Evolutionary conservation across 768 basidiomycete genomes (phyloP).

Genomic region (Tulasnella sp.): DNA sequence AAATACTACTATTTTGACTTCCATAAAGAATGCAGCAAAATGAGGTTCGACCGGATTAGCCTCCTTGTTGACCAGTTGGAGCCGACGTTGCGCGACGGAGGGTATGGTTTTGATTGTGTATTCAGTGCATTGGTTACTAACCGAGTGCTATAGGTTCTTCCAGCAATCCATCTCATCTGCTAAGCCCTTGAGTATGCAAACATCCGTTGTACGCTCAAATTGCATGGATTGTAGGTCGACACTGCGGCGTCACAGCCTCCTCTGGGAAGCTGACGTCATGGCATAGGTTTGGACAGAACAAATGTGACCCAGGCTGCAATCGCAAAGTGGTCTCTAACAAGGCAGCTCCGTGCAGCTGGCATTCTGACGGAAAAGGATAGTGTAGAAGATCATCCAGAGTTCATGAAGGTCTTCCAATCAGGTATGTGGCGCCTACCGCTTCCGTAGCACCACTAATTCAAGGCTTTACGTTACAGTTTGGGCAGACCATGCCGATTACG

Average conservation of each 20-base stretch:
- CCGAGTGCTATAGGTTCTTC: conserved; percentile 51
- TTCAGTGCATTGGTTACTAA: conserved; percentile 1
- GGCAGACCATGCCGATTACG: conserved; percentile 90
- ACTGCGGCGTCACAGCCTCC: not conserved
- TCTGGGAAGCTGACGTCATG: not conserved
- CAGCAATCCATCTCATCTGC: conserved; percentile 41
- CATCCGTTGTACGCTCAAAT: conserved; percentile 77
- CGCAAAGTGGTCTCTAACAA: conserved; percentile 71
- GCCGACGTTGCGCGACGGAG: conserved; percentile 53
- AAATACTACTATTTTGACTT: conserved; percentile 96
- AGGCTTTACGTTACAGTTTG: conserved; percentile 49
- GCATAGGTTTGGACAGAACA: conserved; percentile 61
- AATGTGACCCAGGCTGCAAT: conserved; percentile 91
- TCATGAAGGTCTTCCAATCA: conserved; percentile 77
- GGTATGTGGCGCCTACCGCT: conserved; percentile 38
- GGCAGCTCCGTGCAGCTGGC: conserved; percentile 61
- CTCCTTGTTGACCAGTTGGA: conserved; percentile 65
- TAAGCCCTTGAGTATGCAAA: conserved; percentile 47
- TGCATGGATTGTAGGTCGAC: conserved; percentile 70
- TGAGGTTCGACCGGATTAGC: conserved; percentile 90
- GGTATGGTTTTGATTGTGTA: conserved; percentile 34
- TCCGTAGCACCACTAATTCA: not conserved
- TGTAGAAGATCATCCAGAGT: conserved; percentile 70
- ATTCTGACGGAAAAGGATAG: conserved; percentile 55
- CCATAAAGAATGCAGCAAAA: conserved; percentile 84